Evolutionary conservation across 2,329 filamentous ascomycete species (phyloP).

Genomic region (Bipolaris gigantea): DNA sequence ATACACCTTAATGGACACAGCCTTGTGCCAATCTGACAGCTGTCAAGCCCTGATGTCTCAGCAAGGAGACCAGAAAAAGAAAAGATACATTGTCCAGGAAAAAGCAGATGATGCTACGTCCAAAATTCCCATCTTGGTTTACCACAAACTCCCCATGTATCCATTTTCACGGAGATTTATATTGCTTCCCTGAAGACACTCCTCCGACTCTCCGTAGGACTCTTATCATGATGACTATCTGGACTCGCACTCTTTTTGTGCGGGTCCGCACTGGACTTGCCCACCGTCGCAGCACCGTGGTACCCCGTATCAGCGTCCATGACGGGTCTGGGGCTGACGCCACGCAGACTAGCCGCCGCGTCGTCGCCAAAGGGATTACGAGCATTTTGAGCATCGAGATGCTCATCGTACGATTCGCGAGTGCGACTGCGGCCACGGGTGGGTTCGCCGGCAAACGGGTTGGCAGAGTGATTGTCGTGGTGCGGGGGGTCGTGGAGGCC

Average conservation of each 20-base stretch:
- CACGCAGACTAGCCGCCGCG: conserved; percentile 57
- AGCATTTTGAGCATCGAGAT: conserved; percentile 33
- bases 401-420: conserved; percentile 49
- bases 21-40: neutral
- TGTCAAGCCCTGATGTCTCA: neutral
- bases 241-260: conserved; percentile 38
- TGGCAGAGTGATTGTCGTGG: conserved; percentile 41
- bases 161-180: conserved; percentile 33
- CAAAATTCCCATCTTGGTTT: neutral
- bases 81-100: neutral
- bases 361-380: conserved; percentile 46
- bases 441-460: conserved; percentile 36
- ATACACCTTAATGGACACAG: neutral
- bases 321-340: conserved; percentile 73
- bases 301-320: conserved; percentile 52
- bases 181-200: conserved; percentile 73
- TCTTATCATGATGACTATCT: conserved; percentile 53
- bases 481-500: conserved; percentile 54
- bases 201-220: conserved; percentile 65
- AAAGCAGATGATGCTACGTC: neutral
- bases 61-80: neutral
- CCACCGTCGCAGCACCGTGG: conserved; percentile 44
- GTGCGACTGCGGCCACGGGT: conserved; percentile 53
- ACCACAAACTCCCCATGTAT: neutral
- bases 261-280: conserved; percentile 43